Evolutionary conservation across 257 asterid species (phyloP), one percentile per base, ranked within the genome.

Genomic region (Fraxinus cuspidata): DNA sequence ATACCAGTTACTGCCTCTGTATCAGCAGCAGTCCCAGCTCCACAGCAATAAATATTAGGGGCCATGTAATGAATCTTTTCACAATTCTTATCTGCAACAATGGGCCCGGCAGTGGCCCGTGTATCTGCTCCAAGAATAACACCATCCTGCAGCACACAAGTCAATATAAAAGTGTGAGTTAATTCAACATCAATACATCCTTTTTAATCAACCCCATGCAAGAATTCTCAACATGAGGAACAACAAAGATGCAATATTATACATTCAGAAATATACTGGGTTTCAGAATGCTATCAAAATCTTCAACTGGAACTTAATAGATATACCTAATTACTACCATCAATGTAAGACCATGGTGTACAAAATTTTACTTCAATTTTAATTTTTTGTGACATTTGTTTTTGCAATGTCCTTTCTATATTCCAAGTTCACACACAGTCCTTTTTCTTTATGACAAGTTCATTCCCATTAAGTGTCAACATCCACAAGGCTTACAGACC

Each of bases 41-140:
- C 94, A 83, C 94, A 91, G 81, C 96, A 91, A 76, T 91, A 91
- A 35, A 91, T 89, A 81, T 91, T 91, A 37, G 94, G 96, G 12
- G 96, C 98, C 94, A 96, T 90, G 77, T 88, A 96, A 77, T 96
- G 99, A 67, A 96, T 96, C 86, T 93, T 96, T 85, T 96, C 98
- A 76, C 98, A 96, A 79, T 93, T 96, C 87, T 96, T 96, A 81
- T 96, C 99, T 29, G 98, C 98, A 72, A 96, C 98, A 85, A 96
- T 96, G n/a, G 98, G 98, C 27, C 99, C 98, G 84, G 88, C 98
- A 40, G 99, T 93, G 77, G 99, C 99, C 75, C 98, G 86, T 0
- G 98, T 96, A 77, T 96, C 98, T 38, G 99, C 99, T 84, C 99
- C 99, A 34, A 96, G 98, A 83, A 96, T 93, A 79, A 96, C 94